Percentiles rank a stretch among this genome's conserved stretches.
These are phyloP conservation scores for Botrytis sinoallii DNA, from an alignment of 2,329 filamentous ascomycete genomes.

Conservation along the genomic window DNA sequence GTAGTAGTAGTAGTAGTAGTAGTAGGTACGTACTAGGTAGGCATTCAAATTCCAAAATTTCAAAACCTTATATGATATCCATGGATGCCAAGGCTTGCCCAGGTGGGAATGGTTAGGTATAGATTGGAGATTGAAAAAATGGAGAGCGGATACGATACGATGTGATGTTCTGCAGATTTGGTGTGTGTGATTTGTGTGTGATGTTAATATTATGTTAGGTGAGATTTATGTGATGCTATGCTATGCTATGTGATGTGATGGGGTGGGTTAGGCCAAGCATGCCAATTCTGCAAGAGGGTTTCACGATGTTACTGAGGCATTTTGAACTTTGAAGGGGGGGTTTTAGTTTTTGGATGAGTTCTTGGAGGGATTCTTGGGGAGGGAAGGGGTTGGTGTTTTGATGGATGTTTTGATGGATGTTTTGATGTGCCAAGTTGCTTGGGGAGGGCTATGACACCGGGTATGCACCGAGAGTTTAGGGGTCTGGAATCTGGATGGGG, in stretches of 20 bases:
- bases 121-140: background rate
- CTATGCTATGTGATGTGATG: background rate
- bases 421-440: constrained; percentile 16
- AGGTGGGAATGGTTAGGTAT: too few species aligned
- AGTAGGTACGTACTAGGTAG: too few species aligned
- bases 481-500: too few species aligned
- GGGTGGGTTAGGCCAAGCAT: constrained; percentile 5
- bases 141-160: background rate
- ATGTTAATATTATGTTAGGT: background rate
- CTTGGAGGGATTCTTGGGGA: background rate
- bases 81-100: too few species aligned
- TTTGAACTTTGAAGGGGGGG: background rate
- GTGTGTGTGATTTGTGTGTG: background rate
- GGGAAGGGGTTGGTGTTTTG: background rate
- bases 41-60: too few species aligned
- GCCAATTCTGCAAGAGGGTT: constrained; percentile 10
- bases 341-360: background rate
- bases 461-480: background rate
- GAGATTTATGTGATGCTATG: too few species aligned
- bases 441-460: background rate
- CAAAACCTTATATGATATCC: too few species aligned
- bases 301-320: constrained; percentile 4
- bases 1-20: too few species aligned
- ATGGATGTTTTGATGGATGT: background rate
- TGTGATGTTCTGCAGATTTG: background rate